Evolutionary conservation across 139 green algal species (phyloP).

Genomic region (Pseudopediastrum boryanum): DNA sequence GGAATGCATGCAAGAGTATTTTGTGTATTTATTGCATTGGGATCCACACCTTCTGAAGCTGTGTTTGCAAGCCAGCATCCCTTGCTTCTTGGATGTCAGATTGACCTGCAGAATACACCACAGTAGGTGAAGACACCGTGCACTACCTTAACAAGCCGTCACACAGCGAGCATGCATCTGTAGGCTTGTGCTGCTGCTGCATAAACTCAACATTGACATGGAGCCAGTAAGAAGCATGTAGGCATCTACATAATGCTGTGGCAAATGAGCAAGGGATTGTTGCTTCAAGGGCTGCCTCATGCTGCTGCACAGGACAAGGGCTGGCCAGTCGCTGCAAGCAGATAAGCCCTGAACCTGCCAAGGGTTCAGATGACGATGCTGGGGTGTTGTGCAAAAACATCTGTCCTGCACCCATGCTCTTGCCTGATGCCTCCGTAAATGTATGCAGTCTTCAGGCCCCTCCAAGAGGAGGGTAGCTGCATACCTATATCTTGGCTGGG

Average conservation of each 20-base stretch:
- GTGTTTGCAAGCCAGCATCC: constrained; percentile 37
- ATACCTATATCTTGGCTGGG: no score
- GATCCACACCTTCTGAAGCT: constrained; percentile 28
- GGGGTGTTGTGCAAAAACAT: no score
- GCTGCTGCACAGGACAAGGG: not conserved
- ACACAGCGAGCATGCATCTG: not conserved
- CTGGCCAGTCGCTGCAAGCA: not conserved
- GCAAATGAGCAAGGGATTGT: not conserved
- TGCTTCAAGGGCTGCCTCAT: constrained; percentile 18
- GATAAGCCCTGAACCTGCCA: not conserved
- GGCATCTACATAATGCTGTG: not conserved
- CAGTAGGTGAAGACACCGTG: not conserved
- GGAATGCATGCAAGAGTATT: no score
- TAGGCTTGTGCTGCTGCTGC: not conserved
- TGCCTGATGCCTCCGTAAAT: no score
- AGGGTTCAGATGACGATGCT: not conserved
- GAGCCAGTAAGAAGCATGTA: no score
- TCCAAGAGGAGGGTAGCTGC: no score
- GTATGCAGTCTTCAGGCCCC: no score
- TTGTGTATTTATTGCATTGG: not conserved
- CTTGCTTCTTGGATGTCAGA: not conserved
- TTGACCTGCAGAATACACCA: no score
- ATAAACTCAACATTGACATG: not conserved
- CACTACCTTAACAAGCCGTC: not conserved
- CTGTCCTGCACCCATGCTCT: no score